These are phyloP conservation scores for Yamadazyma siamensis DNA, from an alignment of 1,139 yeast species.

Conservation along the genomic window DNA sequence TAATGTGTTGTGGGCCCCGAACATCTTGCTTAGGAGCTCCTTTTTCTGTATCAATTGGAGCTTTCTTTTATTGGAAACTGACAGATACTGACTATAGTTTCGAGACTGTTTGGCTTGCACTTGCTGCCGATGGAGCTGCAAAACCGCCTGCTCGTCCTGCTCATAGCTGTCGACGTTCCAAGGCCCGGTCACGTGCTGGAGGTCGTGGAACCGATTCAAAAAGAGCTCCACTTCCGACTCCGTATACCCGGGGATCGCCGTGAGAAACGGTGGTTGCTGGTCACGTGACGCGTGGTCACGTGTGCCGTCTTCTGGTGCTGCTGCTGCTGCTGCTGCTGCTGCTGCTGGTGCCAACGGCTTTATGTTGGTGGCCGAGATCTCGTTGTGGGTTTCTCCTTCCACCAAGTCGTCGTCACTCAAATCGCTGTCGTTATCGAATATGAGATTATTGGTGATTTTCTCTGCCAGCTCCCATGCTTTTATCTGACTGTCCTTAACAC, in stretches of 20 bases:
- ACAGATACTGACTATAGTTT: slow-evolving; percentile 30
- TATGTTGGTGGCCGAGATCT: slow-evolving; percentile 5
- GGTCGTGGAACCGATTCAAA: slow-evolving; percentile 8
- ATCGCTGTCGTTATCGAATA: slow-evolving; percentile 32
- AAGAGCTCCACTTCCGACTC: slow-evolving; percentile 31
- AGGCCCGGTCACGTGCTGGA: slow-evolving; percentile 5
- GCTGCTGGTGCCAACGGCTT: too few relatives aligned
- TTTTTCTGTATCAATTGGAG: slow-evolving; percentile 43
- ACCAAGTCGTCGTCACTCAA: slow-evolving; percentile 23
- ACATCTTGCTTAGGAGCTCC: slow-evolving; percentile 35
- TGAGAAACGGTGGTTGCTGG: slow-evolving; percentile 14
- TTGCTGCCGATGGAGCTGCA: slow-evolving; percentile 32
- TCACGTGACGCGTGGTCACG: slow-evolving; percentile 7
- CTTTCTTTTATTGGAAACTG: slow-evolving; percentile 36
- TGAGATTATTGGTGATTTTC: slow-evolving; percentile 31
- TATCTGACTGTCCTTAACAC: slow-evolving; percentile 35
- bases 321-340: too few relatives aligned
- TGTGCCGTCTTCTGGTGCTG: too few relatives aligned
- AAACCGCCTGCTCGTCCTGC: slow-evolving; percentile 27
- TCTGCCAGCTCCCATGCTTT: slow-evolving; percentile 50
- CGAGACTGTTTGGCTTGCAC: slow-evolving; percentile 33
- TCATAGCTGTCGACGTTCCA: slow-evolving; percentile 11
- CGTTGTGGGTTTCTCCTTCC: slow-evolving; percentile 18
- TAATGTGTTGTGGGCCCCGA: slow-evolving; percentile 38
- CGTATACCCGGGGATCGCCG: slow-evolving; percentile 41